phyloP scores from a whole-genome alignment of 2,329 filamentous ascomycete species.

The Plectosphaerella cucumerina region DNA sequence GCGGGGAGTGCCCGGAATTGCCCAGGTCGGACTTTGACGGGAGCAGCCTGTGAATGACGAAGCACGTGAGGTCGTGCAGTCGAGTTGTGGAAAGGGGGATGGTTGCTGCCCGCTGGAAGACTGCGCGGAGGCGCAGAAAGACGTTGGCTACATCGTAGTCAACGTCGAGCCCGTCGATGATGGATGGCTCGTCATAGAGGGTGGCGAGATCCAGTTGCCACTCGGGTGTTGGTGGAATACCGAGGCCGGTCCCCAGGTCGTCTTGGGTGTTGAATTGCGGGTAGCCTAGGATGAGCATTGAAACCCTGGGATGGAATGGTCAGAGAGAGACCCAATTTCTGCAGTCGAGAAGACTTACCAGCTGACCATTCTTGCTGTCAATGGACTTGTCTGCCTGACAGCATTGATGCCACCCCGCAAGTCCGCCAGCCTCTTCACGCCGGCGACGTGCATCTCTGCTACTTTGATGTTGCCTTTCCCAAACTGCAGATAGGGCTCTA shows the following conservation, averaged over 20 bases:
- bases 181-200: conserved; percentile 3
- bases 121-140: conserved; percentile 35
- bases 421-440: conserved; percentile 42
- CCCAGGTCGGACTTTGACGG: conserved; percentile 10
- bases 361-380: conserved; percentile 51
- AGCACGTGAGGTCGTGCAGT: conserved; percentile 52
- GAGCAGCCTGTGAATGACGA: conserved; percentile 46
- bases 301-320: conserved; percentile 41
- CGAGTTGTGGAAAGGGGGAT: conserved; percentile 30
- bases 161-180: conserved; percentile 20
- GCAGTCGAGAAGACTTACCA: conserved; percentile 44
- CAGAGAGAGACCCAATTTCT: no score
- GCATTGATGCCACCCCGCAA: conserved; percentile 46
- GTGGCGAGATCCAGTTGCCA: conserved; percentile 34
- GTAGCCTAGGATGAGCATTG: conserved; percentile 46
- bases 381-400: conserved; percentile 42
- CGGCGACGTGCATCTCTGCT: conserved; percentile 44
- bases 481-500: conserved; percentile 30
- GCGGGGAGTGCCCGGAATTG: conserved; percentile 9
- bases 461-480: conserved; percentile 46
- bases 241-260: conserved; percentile 41
- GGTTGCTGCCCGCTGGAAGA: conserved; percentile 31
- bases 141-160: conserved; percentile 29
- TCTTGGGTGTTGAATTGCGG: conserved; percentile 52
- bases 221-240: conserved; percentile 42